Evolutionary conservation across 805 yeast genomes (phyloP), one percentile per base, ranked within the genome.

Genomic region (Spencermartinsiella europaea): DNA sequence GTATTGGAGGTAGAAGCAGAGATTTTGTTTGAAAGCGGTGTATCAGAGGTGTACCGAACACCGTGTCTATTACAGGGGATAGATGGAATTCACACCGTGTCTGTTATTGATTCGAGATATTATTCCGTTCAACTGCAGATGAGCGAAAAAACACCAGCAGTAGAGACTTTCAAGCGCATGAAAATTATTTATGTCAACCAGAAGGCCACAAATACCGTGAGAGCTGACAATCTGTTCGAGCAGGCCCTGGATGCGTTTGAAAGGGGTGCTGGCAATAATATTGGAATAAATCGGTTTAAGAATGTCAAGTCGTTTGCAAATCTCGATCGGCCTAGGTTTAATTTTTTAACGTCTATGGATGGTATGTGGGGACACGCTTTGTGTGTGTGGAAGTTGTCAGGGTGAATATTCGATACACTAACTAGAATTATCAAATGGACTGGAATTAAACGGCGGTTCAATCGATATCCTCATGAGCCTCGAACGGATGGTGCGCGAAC

Each of bases 11-110:
- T 64, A 31, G 75, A 66, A 34, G 78, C 62, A 57, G 69, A 40
- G 54, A 74, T 63, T 47, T 64, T 36, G 1, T 20, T 72, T 48
- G 66, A 66, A 22, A 59, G 71, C 56, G 79, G 80, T 1, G 40
- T 63, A 4, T 42, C 55, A 2, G 44, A 64, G 2, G 59, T 60
- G 2, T 43, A 72, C 4, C 46, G 59, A 5, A 68, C 93, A 0
- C 97, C 97, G 0, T 78, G 85, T 51, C 64, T 87, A 38, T 59
- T 89, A 36, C 93, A 95, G 0, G 74, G 75, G 25, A 56, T 83
- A 22, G 68, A 71, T 12, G 65, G 66, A 0, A 79, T 88, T 5
- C 47, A 57, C 5, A 65, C 66, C 4, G 72, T 88, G 1, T 67
- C 68, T 36, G 74, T 82, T 0, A 55, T 62, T 2, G 69, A 76